Conservation (phyloP, 768 basidiomycete species). For the Podaxis pistillaris region DNA sequence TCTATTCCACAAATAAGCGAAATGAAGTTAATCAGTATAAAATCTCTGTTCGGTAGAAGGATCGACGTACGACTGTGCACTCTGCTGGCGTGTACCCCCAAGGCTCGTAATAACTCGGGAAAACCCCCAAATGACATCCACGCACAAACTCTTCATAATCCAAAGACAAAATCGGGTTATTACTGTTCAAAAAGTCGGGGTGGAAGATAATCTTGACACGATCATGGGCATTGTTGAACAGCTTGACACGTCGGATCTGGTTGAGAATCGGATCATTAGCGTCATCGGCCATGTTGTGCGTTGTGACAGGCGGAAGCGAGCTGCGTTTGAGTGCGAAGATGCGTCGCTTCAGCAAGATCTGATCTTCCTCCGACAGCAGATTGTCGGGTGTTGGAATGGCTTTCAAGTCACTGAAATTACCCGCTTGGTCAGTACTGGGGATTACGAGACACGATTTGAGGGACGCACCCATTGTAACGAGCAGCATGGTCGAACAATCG, state of each 20-base stretch:
- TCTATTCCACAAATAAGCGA: conserved; percentile 40
- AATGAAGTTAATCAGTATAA: conserved; percentile 2
- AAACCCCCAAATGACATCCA: conserved; percentile 97
- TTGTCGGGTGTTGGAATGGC: conserved; percentile 70
- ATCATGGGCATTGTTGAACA: conserved; percentile 87
- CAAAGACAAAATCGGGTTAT: conserved; percentile 94
- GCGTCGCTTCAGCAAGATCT: conserved; percentile 90
- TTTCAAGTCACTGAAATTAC: conserved; percentile 59
- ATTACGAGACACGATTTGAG: not conserved
- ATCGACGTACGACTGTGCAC: conserved; percentile 84
- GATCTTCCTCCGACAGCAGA: conserved; percentile 88
- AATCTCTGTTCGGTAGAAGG: not conserved
- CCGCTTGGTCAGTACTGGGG: conserved; percentile 1
- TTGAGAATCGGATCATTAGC: conserved; percentile 88
- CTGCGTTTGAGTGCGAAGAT: conserved; percentile 96
- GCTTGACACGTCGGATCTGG: conserved; percentile 89
- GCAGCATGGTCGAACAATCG: conserved; percentile 94
- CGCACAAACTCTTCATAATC: conserved; percentile 99
- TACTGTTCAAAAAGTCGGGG: conserved; percentile 96
- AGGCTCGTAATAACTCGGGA: conserved; percentile 96
- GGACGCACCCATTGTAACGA: conserved; percentile 79
- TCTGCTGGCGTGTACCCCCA: conserved; percentile 98
- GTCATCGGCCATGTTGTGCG: conserved; percentile 99
- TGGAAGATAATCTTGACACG: conserved; percentile 98
- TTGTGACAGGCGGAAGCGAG: conserved; percentile 93